Evolutionary conservation across 768 basidiomycete genomes (phyloP), one percentile per base, ranked within the genome.

Genomic region (Hypsizygus marmoreus): DNA sequence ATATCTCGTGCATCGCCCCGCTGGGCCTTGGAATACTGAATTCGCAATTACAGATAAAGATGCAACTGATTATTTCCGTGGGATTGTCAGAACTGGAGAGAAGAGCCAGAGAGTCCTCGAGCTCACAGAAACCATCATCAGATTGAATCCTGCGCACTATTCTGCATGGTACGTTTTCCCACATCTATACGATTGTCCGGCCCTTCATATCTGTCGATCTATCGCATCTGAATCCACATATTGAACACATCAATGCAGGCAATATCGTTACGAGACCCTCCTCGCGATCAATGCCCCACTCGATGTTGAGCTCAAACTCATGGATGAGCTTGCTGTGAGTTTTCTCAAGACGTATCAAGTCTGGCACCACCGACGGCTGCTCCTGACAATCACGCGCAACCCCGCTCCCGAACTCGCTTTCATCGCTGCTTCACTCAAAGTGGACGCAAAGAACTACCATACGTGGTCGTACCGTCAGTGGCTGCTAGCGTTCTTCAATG

Each of bases 391-490:
- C 35, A 72, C 80, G 24, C 71, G 76, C 45, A 63, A 74, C 17
- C 77, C 84, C 4, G 60, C 46, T 3, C 75, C 77, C 7, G 97
- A 99, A 66, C 84, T 98, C 43, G 73, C 62, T 26, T 97, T 97
- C 66, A 85, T 93, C 62, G 77, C 83, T 40, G 66, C 70, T 44
- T 83, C 84, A 1, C 79, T 99, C 23, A 69, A 78, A 6, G 75
- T 68, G 16, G 97, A 99, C 61, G 68, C 81, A 34, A 99, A 99
- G 79, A 99, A 99, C 71, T 99, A 99, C 65, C 95, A 98, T 66
- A 98, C 97, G 0, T 99, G 97, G 97, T 90, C 91, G 6, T 95
- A 97, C 66, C 80, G 95, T 6, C 95, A 99, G 64, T 97, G 94
- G 93, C 65, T 94, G 10, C 81, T 97, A 32, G 85, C 89, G 7